Evolutionary conservation across 352 stramenopile genomes (phyloP).

Genomic region (Phytophthora pseudosyringae): DNA sequence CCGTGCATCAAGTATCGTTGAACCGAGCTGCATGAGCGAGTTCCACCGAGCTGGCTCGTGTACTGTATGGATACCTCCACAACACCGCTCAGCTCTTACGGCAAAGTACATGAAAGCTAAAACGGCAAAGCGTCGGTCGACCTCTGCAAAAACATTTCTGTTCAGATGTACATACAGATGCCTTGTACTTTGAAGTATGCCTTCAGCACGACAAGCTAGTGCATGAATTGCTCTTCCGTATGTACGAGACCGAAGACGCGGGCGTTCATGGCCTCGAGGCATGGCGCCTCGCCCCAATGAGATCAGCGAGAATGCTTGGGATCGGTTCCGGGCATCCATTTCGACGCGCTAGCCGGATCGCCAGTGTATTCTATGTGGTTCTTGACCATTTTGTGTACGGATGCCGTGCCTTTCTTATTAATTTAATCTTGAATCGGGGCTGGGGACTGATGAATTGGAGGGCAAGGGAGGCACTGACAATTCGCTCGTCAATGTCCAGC

Average conservation of each 20-base stretch:
- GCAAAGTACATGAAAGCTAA: not conserved
- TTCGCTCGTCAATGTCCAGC: not conserved
- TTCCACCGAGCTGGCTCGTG: not conserved
- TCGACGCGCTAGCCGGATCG: not conserved
- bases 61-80: no score
- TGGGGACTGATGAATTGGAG: no score
- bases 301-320: not conserved
- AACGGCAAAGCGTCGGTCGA: no score
- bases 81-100: not conserved
- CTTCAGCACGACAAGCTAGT: no score
- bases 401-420: slow-evolving; percentile 10
- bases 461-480: no score
- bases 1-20: no score
- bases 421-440: slow-evolving; percentile 1
- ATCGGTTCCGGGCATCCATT: not conserved
- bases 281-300: slow-evolving; percentile 13
- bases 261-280: not conserved
- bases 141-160: no score
- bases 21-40: not conserved
- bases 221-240: no score
- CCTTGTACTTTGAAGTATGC: no score
- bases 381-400: slow-evolving; percentile 10
- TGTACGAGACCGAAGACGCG: no score
- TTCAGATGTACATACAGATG: no score
- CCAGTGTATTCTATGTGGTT: slow-evolving; percentile 4